Conservation (phyloP, 2,329 filamentous ascomycete genomes). For the Cyphellophora europaea region DNA sequence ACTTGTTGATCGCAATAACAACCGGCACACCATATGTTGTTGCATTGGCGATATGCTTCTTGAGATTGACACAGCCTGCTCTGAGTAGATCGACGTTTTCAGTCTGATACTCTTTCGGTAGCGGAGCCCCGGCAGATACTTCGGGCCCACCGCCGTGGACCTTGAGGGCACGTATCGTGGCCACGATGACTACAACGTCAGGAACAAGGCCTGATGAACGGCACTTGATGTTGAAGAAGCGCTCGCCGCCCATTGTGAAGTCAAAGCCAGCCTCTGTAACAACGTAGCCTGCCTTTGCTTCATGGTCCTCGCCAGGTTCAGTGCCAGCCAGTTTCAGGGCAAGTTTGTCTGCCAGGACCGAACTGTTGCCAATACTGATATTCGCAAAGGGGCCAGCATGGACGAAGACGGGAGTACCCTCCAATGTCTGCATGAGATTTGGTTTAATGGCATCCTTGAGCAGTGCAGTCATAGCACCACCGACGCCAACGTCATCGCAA, state of each 20-base stretch:
- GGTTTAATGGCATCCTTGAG: slow-evolving; percentile 99
- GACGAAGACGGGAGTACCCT: slow-evolving; percentile 94
- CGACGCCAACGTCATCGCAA: slow-evolving; percentile 88
- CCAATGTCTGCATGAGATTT: slow-evolving; percentile 95
- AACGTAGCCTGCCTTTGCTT: slow-evolving; percentile 78
- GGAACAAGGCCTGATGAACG: slow-evolving; percentile 85
- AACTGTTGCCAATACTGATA: slow-evolving; percentile 95
- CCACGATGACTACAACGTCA: slow-evolving; percentile 89
- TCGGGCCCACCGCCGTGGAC: slow-evolving; percentile 95
- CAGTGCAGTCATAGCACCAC: slow-evolving; percentile 82
- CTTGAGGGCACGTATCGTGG: slow-evolving; percentile 90
- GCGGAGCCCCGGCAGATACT: slow-evolving; percentile 73
- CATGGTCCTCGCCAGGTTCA: slow-evolving; percentile 78
- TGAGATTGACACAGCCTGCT: slow-evolving; percentile 83
- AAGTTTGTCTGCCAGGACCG: slow-evolving; percentile 87
- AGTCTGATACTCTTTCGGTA: slow-evolving; percentile 81
- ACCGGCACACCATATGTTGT: slow-evolving; percentile 84
- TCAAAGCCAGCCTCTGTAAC: slow-evolving; percentile 97
- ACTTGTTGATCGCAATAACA: slow-evolving; percentile 94
- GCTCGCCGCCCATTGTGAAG: slow-evolving; percentile 98
- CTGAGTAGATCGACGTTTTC: slow-evolving; percentile 91
- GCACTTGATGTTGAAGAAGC: slow-evolving; percentile 99
- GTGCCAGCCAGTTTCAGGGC: slow-evolving; percentile 93
- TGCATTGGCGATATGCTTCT: slow-evolving; percentile 90
- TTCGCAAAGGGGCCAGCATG: slow-evolving; percentile 97